Evolutionary conservation across 495 filamentous ascomycete genomes (phyloP).

Genomic region (Penicillium pulvis): DNA sequence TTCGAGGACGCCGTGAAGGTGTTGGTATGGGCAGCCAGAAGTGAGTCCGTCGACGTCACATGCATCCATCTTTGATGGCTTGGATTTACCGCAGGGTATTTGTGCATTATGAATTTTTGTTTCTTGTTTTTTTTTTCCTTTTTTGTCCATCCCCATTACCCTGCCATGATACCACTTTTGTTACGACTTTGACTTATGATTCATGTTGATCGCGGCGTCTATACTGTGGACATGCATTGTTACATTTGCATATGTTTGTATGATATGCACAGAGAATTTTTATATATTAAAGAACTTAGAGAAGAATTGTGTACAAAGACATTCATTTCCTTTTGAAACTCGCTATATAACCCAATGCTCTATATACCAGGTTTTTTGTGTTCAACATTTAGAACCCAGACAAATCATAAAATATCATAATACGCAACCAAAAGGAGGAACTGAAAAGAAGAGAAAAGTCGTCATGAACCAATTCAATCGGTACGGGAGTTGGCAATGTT

Average conservation of each 20-base stretch:
- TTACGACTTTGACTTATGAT: slow-evolving; percentile 7
- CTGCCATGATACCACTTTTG: slow-evolving; percentile 8
- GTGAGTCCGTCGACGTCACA: background rate
- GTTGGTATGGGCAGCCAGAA: slow-evolving; percentile 58
- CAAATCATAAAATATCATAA: slow-evolving; percentile 17
- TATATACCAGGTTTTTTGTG: slow-evolving; percentile 23
- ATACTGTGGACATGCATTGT: slow-evolving; percentile 1
- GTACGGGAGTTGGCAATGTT: slow-evolving; percentile 85
- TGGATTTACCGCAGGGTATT: background rate
- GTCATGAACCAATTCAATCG: slow-evolving; percentile 27
- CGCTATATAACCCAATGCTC: slow-evolving; percentile 26
- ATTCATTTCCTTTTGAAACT: slow-evolving; percentile 13
- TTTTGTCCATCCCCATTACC: slow-evolving; percentile 2
- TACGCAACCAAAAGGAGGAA: slow-evolving; percentile 17
- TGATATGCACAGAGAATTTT: background rate
- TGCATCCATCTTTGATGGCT: background rate
- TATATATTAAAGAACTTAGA: background rate
- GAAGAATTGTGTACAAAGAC: slow-evolving; percentile 2
- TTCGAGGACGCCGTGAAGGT: slow-evolving; percentile 66
- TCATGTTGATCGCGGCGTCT: background rate
- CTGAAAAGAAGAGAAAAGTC: background rate
- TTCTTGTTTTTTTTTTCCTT: slow-evolving; percentile 12
- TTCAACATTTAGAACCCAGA: slow-evolving; percentile 3
- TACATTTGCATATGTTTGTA: slow-evolving; percentile 4
- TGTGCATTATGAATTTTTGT: slow-evolving; percentile 1